Conservation (phyloP, 768 basidiomycete species). For the Amanita molliuscula region DNA sequence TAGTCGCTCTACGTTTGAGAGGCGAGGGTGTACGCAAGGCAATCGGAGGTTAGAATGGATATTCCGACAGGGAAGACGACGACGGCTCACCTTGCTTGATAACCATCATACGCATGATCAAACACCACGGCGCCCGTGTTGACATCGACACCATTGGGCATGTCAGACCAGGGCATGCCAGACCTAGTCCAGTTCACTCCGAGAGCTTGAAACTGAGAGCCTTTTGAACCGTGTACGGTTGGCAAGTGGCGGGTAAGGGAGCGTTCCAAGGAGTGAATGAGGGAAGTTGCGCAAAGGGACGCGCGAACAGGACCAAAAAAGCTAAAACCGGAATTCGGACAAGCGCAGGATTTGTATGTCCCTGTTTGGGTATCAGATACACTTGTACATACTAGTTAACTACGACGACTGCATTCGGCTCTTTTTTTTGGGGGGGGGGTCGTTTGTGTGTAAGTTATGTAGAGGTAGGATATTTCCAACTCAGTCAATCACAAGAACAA, state of each 20-base stretch:
- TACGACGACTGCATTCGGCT: background rate
- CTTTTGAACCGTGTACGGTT: too few species aligned
- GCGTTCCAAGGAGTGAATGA: too few species aligned
- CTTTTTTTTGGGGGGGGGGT: background rate
- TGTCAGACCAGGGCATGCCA: slow-evolving; percentile 11
- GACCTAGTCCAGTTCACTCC: too few species aligned
- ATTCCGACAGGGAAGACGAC: background rate
- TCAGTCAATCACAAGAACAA: background rate
- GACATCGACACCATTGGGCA: slow-evolving; percentile 16
- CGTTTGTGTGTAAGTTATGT: background rate
- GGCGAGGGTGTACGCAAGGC: background rate
- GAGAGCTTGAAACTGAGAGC: too few species aligned
- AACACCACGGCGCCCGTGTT: slow-evolving; percentile 15
- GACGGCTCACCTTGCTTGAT: slow-evolving; percentile 11
- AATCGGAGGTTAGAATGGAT: background rate
- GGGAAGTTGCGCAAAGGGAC: too few species aligned
- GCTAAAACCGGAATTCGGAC: too few species aligned
- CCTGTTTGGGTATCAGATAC: too few species aligned
- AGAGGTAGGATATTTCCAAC: background rate
- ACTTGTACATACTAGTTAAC: background rate
- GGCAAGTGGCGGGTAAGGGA: too few species aligned
- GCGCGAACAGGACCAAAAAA: too few species aligned
- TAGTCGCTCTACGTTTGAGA: background rate
- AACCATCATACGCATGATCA: slow-evolving; percentile 18
- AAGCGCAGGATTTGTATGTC: too few species aligned